Evolutionary conservation across 1,284 basidiomycete genomes (phyloP), one percentile per base, ranked within the genome.

Genomic region (Irpex lacteus): DNA sequence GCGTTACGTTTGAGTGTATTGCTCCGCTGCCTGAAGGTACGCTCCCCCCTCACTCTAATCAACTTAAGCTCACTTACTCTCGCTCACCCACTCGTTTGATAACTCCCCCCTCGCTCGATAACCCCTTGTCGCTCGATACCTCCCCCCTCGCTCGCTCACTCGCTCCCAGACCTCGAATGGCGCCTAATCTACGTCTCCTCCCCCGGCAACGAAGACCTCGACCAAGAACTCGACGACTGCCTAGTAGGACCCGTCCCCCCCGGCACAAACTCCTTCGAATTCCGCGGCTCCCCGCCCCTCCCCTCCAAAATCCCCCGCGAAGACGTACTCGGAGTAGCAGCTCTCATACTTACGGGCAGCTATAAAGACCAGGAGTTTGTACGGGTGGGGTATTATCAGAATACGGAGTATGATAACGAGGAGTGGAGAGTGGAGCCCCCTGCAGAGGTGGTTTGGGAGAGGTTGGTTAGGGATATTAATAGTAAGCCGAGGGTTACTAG

Each of bases 331-430:
- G 95, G 95, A 50, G 94, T 97, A 13, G 92, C 95, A 0, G 95
- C 95, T 2, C 88, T 97, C 72, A 94, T 97, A 72, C 83, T 96
- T 68, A 95, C 95, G n/a, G 91, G 92, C 60, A 87, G 92, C 61
- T 92, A 97, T 77, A 87, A 87, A 38, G 96, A 97, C 61, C 95
- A 98, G 72, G 97, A 99, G 76, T 99, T 99, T 76, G 97, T 99
- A 47, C 88, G 97, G 50, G 96, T 99, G 19, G 97, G 98, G 4
- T 99, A 99, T 78, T 99, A 99, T 76, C 98, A 99, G 77, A 98
- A 98, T 75, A 98, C 96, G 58, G 96, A 98, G 75, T 98, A 98
- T 75, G 96, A 98, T 75, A 92, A 92, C 68, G 93, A 96, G 67
- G 94, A 94, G 78, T 88, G 95, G 86, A 91, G 88, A n/a, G n/a